Evolutionary conservation across 257 asterid genomes (phyloP), one percentile per base, ranked within the genome.

Genomic region (Voacanga thouarsii): DNA sequence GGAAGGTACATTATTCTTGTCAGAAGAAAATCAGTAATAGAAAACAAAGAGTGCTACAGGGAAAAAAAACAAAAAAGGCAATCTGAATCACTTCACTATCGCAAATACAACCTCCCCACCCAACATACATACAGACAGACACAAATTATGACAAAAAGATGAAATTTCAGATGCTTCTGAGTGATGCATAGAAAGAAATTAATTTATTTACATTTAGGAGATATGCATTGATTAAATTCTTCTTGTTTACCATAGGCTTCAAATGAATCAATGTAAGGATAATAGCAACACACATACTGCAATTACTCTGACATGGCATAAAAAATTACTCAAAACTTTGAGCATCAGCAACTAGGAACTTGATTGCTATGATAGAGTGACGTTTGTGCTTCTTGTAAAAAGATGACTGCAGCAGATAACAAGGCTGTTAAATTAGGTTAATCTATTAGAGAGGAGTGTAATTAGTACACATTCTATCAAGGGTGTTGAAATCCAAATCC

Each of bases 11-110:
- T 37, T 59, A 76, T 60, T 78, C 24, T 74, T 50, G 39, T 50
- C 37, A 33, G n/a, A 60, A 75, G 79, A 59, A 57, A 74, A 68
- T 55, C 43, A 56, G 60, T 33, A 67, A 82, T 56, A 77, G 7
- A 66, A 74, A 76, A 77, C 30, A 50, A 4, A 37, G 60, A 57
- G 64, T 68, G 26, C 47, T 53, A 41, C 1, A 23, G 9, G 26
- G 18, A 5, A 18, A 45, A 24, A 39, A 51, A 53, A 24, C 23
- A 1, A 41, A 37, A n/a, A 43, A 14, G 6, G 45, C 33, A 63
- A 44, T 63, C 8, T 18, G 23, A 49, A 30, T 33, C 37, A 15
- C 2, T 30, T 10, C 19, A 12, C 16, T 30, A 65, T 33, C 18
- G 33, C 39, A 1, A 30, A 4, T 33, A 33, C 37, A 33, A 24